phyloP scores from a whole-genome alignment of 2,329 filamentous ascomycete genomes.

The Aspergillus brunneoviolaceus region DNA sequence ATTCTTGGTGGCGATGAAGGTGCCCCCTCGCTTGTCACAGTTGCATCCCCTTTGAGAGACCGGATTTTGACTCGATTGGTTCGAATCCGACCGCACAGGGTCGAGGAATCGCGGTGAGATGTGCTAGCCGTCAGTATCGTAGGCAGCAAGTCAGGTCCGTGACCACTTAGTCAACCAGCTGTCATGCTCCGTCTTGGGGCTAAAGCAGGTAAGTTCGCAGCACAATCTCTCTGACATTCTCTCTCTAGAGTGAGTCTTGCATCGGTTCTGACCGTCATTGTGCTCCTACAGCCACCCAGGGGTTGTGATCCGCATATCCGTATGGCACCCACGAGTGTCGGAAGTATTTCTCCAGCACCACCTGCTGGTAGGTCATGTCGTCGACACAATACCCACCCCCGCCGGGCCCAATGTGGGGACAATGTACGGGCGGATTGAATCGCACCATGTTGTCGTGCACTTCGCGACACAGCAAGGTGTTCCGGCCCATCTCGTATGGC shows the following conservation, averaged over 20 bases:
- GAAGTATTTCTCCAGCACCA: slow-evolving; percentile 28
- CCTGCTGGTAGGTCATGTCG: slow-evolving; percentile 24
- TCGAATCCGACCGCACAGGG: no score
- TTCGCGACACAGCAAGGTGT: slow-evolving; percentile 30
- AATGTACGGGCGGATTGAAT: slow-evolving; percentile 28
- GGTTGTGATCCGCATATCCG: slow-evolving; percentile 22
- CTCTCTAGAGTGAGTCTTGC: neutral
- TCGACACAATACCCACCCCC: slow-evolving; percentile 31
- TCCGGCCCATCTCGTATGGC: slow-evolving; percentile 24
- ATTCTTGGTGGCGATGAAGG: neutral
- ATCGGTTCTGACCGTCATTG: neutral
- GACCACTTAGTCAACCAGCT: neutral
- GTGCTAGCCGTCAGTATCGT: neutral
- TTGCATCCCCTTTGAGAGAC: neutral
- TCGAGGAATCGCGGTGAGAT: no score
- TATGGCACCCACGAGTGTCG: slow-evolving; percentile 25
- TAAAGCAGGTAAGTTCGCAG: neutral
- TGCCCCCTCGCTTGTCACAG: neutral
- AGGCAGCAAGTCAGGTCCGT: neutral
- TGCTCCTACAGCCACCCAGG: slow-evolving; percentile 14
- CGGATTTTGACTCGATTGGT: neutral
- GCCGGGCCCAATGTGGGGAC: slow-evolving; percentile 28
- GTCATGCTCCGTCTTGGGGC: neutral
- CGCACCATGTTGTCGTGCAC: slow-evolving; percentile 32
- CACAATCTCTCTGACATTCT: neutral